Evolutionary conservation across 2,329 filamentous ascomycete genomes (phyloP), one percentile per base, ranked within the genome.

Genomic region (Corynespora cassiicola): DNA sequence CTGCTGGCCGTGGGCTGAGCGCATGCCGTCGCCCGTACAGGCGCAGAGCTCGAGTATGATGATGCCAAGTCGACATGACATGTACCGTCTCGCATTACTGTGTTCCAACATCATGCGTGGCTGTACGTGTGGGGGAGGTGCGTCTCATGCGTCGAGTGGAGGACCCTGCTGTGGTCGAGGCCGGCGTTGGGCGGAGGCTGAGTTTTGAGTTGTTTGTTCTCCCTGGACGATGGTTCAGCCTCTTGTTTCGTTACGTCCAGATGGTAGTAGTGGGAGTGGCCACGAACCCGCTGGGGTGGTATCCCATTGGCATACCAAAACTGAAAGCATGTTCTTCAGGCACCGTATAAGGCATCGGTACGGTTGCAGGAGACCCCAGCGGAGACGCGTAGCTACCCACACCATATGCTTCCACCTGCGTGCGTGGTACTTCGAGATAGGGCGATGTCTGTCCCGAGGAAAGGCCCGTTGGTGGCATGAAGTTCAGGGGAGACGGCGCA

Each of bases 391-490:
- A 69, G 21, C 47, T 65, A 45, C 54, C 61, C 40, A 48, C 44
- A 24, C 54, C 47, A 35, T 58, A 63, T 10, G 47, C 52, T 12
- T 68, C 64, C 11, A 64, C 58, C 9, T 58, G 47, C 14, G 64
- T 60, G 42, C 65, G 58, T 17, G 74, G 74, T 5, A 77, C 69
- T 42, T 75, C 73, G 31, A 77, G 68, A 39, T 71, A 77, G 6
- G 68, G 68, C 8, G 69, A 70, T 5, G 61, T 58, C 12, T 64
- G 65, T 16, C 59, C 42, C 35, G 65, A 56, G 38, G 57, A 26
- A 54, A 66, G 45, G 21, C 65, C 64, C 28, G 56, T 31, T 4
- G 30, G 40, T 14, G 70, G 64, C 31, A 65, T 50, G 39, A 73
- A 70, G 18, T 63, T 66, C 16, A 74, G 61, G 15, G 71, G 68